Evolutionary conservation across 192 early-diverging fungal genomes (phyloP), one percentile per base, ranked within the genome.

Genomic region (Coemansia sp.): DNA sequence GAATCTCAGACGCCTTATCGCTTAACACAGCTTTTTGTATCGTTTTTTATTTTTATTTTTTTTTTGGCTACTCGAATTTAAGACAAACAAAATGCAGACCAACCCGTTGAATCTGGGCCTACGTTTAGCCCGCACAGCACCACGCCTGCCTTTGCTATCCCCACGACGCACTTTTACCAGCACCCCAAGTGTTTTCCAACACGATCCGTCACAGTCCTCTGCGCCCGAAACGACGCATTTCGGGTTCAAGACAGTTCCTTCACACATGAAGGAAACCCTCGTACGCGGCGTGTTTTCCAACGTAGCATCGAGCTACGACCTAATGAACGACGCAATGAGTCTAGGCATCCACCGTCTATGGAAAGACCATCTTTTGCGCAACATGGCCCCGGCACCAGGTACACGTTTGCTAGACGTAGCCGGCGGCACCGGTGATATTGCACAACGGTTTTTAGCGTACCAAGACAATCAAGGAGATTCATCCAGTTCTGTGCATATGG

Each of bases 251-350:
- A 90, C 93, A 22, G 93, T 99, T 32, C 89, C 88, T 5, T 88
- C 91, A 65, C 87, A 87, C 34, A 87, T 90, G 67, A 99, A 99
- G 74, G 95, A 98, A 71, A 76, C 86, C 41, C 85, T 99, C 33
- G 96, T 99, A 37, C 91, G 88, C 57, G 75, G 87, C 58, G 97
- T 99, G 12, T 99, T 98, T 76, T 87, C 90, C n/a, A 94, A 87
- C 70, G 97, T 99, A 18, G 97, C 97, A 3, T 76, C 85, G n/a
- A 96, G 91, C 56, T 99, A 99, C 85, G 97, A 99, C 76, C 64
- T 96, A 11, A 98, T 99, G 97, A 98, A 98, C 85, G 96, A 98
- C 65, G 90, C 92, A 18, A 98, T 98, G 96, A 92, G 90, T 73
- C 83, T 87, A 35, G 97, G 97, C 35, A 80, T 99, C 20, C 96